Evolutionary conservation across 164 flowering plant genomes (phyloP).

Genomic region (Piper betle): DNA sequence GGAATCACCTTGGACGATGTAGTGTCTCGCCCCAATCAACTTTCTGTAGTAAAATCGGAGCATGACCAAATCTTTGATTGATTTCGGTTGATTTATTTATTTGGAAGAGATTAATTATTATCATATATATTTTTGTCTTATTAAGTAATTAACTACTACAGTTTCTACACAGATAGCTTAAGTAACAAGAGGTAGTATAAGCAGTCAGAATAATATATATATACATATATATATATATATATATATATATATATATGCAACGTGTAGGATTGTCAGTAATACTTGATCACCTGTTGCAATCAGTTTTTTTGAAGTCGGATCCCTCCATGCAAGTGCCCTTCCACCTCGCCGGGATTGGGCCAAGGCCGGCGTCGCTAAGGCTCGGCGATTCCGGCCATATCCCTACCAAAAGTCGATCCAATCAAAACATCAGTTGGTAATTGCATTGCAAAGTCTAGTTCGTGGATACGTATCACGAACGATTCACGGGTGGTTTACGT

Average conservation of each 20-base stretch:
- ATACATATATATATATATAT: no score
- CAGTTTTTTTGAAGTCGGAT: conserved; percentile 37
- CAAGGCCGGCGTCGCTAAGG: conserved; percentile 50
- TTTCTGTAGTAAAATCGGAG: conserved; percentile 30
- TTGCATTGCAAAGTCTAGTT: no score
- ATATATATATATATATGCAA: no score
- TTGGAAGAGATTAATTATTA: no score
- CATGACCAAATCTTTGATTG: not conserved
- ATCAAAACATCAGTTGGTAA: not conserved
- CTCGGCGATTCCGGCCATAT: conserved; percentile 81
- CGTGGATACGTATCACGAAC: no score
- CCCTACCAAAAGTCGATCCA: conserved; percentile 17
- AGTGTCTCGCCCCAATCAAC: conserved; percentile 73
- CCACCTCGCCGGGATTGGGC: conserved; percentile 59
- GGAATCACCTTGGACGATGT: conserved; percentile 12
- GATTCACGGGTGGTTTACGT: no score
- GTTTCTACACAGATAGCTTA: no score
- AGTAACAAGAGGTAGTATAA: no score
- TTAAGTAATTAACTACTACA: no score
- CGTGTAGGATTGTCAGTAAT: not conserved
- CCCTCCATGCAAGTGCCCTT: conserved; percentile 79
- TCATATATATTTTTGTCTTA: no score
- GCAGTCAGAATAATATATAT: no score
- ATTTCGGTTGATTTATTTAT: no score
- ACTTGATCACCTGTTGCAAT: conserved; percentile 45